Evolutionary conservation across 192 early-diverging fungal species (phyloP), one percentile per base, ranked within the genome.

Genomic region (Backusella macrospora): DNA sequence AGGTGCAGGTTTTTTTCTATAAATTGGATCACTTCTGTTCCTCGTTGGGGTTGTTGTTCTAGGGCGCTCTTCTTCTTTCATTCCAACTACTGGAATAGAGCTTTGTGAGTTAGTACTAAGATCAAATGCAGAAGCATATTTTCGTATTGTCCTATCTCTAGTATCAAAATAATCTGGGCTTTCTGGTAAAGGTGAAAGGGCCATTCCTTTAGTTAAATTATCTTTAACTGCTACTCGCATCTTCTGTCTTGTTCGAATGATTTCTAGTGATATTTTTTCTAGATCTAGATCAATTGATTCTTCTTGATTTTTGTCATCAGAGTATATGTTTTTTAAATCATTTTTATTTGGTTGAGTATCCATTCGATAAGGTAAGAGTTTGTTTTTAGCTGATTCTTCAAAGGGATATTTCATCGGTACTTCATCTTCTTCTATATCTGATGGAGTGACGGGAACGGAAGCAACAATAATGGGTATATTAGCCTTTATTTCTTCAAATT

Each of bases 391-490:
- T 34, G 15, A 7, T 68, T 68, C 67, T 68, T 68, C 67, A 68
- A 68, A 68, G 12, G 67, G 42, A 14, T 68, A 68, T 23, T 34
- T 47, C 45, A 73, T 73, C 26, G 15, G 23, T 29, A 63, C 26
- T 18, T 73, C 71, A 13, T 65, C 29, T 40, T 29, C 2, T 2
- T n/a, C 8, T n/a, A 65, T 6, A 0, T 37, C 47, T 8, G 40
- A 39, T 12, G 65, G 12, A 29, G 73, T 38, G 14, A 13, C 15
- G 0, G 78, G 73, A 40, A 75, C 46, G 3, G 78, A 79, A 13
- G 73, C 65, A n/a, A 79, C 23, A 39, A 75, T 72, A 26, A 79
- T 67, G 46, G 78, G 78, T 66, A 79, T 65, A 34, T 75, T 69
- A 18, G 70, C 73, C 29, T 71, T 74, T 26, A 79, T 72, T 21